Evolutionary conservation across 2,329 filamentous ascomycete genomes (phyloP).

Genomic region (Sporothrix protearum): DNA sequence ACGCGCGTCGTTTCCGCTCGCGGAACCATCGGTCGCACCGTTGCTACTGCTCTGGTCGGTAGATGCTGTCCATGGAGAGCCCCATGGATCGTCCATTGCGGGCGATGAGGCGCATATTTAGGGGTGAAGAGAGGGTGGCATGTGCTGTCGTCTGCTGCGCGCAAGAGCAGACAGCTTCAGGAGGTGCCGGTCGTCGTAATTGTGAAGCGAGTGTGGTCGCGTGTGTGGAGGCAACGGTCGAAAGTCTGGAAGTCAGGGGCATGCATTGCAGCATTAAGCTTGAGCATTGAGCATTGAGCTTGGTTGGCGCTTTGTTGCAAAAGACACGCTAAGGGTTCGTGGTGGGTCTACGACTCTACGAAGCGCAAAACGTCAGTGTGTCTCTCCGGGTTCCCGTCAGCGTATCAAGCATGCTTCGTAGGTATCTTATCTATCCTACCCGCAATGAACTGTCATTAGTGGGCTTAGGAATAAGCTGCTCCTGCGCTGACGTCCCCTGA

Average conservation of each 20-base stretch:
- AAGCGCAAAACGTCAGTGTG: constrained; percentile 3
- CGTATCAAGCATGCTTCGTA: neutral
- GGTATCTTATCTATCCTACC: no score
- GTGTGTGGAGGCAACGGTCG: neutral
- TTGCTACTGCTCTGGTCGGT: constrained; percentile 30
- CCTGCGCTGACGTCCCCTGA: neutral
- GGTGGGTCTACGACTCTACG: neutral
- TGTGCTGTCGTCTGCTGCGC: neutral
- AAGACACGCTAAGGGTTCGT: neutral
- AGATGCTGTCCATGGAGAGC: constrained; percentile 54
- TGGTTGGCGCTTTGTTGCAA: neutral
- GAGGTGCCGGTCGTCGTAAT: neutral
- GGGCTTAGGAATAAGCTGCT: neutral
- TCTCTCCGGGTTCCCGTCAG: neutral
- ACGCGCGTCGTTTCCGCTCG: neutral
- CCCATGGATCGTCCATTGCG: constrained; percentile 61
- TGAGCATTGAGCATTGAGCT: neutral
- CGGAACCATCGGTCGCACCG: constrained; percentile 15
- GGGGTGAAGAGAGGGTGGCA: neutral
- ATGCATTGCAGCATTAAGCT: neutral
- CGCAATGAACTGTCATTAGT: constrained; percentile 4
- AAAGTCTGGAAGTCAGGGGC: neutral
- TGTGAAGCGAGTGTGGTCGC: neutral
- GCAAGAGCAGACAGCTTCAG: neutral
- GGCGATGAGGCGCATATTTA: constrained; percentile 23